Evolutionary conservation across 495 filamentous ascomycete genomes (phyloP), one percentile per base, ranked within the genome.

Genomic region (Cryomyces antarcticus): DNA sequence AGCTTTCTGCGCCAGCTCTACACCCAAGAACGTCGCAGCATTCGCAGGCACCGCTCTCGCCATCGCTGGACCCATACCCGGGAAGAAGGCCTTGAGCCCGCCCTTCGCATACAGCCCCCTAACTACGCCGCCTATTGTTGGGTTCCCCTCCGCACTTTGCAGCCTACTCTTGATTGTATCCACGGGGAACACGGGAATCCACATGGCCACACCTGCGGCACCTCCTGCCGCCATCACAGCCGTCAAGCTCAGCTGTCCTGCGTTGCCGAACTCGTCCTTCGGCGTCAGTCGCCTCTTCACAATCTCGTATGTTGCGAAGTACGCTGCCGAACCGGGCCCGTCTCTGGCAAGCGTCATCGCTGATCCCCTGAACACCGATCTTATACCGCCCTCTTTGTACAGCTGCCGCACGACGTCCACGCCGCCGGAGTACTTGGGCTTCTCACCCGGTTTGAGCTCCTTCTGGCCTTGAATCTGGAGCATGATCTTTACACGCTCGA

Each of bases 401-500:
- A 97, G 70, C 63, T 97, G 89, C 30, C 83, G 73, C 28, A 95
- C 89, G n/a, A 95, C 89, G 60, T 96, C 89, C 39, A 80, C 37
- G 33, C 83, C 86, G 51, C 87, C 87, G 10, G 71, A 68, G 66
- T 95, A 97, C 58, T 83, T 86, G 37, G 86, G 86, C 61, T 93
- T 93, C 62, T 94, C 76, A 49, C 88, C 89, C 0, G 85, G 78
- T 0, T 78, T 72, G 7, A 88, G 73, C 30, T 71, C 60, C 60
- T 87, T 88, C 60, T 95, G 88, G 49, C 88, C 87, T 58, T 96
- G 89, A 46, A 96, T 93, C 61, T 97, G 89, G 3, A 97, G 77
- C 39, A 96, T 83, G 12, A 97, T 87, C 66, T 97, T 97, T 50
- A 97, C 86, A 48, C 89, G 87, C 72, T 97, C 89, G 53, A 97